Percentiles rank a stretch among this genome's conserved stretches.
Conservation (phyloP, 805 yeast species). For the Tetrapisispora fleetii region DNA sequence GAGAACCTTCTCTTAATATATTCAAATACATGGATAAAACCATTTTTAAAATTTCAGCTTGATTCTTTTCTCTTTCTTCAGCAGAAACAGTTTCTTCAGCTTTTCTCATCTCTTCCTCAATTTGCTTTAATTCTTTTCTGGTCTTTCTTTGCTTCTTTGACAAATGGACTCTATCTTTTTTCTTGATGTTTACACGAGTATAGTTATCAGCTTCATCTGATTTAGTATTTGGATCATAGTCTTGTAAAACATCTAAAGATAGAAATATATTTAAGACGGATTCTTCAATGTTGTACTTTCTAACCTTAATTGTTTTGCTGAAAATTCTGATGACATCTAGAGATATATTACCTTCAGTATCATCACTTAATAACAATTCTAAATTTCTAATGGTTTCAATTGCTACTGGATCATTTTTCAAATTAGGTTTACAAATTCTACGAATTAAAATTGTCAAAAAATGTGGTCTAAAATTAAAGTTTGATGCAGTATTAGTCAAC, state of each 20-base stretch:
- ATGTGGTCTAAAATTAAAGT: constrained; percentile 76
- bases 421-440: constrained; percentile 53
- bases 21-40: constrained; percentile 68
- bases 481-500: constrained; percentile 53
- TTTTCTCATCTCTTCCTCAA: constrained; percentile 77
- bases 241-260: constrained; percentile 54
- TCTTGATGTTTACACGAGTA: constrained; percentile 45
- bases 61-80: constrained; percentile 78
- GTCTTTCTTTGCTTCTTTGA: constrained; percentile 85
- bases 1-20: constrained; percentile 53
- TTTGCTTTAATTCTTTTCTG: constrained; percentile 74
- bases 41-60: constrained; percentile 71
- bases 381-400: constrained; percentile 52
- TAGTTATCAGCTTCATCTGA: constrained; percentile 33
- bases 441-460: constrained; percentile 57
- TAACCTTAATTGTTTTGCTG: constrained; percentile 58
- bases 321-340: constrained; percentile 61
- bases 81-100: constrained; percentile 85
- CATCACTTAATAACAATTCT: constrained; percentile 65
- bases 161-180: constrained; percentile 83
- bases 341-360: constrained; percentile 73
- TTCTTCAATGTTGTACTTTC: constrained; percentile 76
- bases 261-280: constrained; percentile 64
- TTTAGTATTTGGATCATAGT: constrained; percentile 58
- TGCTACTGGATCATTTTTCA: constrained; percentile 38